phyloP scores from a whole-genome alignment of 2,329 filamentous ascomycete genomes.

The Arthrobotrys sinensis region DNA sequence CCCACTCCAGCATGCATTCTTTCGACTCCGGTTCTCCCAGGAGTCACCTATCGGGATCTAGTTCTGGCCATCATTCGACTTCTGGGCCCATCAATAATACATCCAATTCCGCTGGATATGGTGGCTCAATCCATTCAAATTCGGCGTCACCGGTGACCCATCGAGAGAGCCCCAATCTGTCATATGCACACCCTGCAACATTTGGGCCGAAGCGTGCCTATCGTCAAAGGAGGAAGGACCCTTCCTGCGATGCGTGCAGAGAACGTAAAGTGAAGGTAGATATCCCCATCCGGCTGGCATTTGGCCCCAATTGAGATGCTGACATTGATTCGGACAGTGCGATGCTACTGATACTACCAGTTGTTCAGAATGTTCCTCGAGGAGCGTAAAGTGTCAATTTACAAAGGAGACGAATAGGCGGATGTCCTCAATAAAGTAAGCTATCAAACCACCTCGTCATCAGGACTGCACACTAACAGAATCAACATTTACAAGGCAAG shows the following conservation, averaged over 20 bases:
- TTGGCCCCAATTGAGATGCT: background rate
- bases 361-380: constrained; percentile 96
- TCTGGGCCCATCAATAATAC: constrained; percentile 36
- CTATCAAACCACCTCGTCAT: constrained; percentile 41
- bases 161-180: constrained; percentile 59
- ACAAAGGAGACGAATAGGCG: constrained; percentile 98
- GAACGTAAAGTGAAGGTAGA: constrained; percentile 80
- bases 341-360: constrained; percentile 96
- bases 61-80: constrained; percentile 56
- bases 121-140: constrained; percentile 52
- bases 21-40: constrained; percentile 59
- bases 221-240: constrained; percentile 93
- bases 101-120: constrained; percentile 41
- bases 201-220: constrained; percentile 81
- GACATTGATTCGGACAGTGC: constrained; percentile 71
- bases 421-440: constrained; percentile 97
- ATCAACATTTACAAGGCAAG: constrained; percentile 74
- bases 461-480: background rate
- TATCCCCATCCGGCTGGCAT: background rate
- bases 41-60: constrained; percentile 59
- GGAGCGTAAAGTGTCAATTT: constrained; percentile 97
- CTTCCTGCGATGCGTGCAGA: constrained; percentile 95
- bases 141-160: constrained; percentile 60
- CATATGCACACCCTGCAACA: constrained; percentile 55
- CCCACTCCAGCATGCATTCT: constrained; percentile 60